These are phyloP conservation scores for Phytophthora quininea DNA, from an alignment of 352 stramenopile genomes.

Conservation along the genomic window DNA sequence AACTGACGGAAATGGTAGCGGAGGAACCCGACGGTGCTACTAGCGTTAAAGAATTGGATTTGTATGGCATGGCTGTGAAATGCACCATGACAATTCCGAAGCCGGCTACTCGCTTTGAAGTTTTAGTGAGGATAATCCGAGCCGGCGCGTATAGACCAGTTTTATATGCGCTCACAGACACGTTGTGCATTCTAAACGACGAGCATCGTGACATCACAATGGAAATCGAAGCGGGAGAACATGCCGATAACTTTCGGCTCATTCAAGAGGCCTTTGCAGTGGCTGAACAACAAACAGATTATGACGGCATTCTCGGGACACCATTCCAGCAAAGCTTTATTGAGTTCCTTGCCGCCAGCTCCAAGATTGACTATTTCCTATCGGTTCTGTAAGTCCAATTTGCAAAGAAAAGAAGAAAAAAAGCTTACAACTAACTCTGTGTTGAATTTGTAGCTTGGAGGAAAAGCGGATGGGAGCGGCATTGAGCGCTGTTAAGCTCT, in stretches of 20 bases:
- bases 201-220: constrained; percentile 9
- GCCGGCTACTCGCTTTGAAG: constrained; percentile 40
- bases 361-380: constrained; percentile 38
- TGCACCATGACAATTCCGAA: constrained; percentile 58
- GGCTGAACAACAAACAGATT: constrained; percentile 35
- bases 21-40: constrained; percentile 10
- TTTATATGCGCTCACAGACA: constrained; percentile 45
- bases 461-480: constrained; percentile 47
- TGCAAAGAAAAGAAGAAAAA: background rate
- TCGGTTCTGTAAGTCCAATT: constrained; percentile 31
- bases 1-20: constrained; percentile 39
- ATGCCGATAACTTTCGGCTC: constrained; percentile 44
- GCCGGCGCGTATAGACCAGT: constrained; percentile 50
- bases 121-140: constrained; percentile 48
- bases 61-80: constrained; percentile 51
- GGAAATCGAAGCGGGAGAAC: constrained; percentile 18
- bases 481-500: constrained; percentile 42
- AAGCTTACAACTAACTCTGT: background rate
- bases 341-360: constrained; percentile 51
- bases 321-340: constrained; percentile 54
- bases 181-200: constrained; percentile 34
- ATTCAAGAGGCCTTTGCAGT: constrained; percentile 49
- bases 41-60: constrained; percentile 29
- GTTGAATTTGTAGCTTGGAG: constrained; percentile 32
- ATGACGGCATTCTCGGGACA: constrained; percentile 33